phyloP scores from a whole-genome alignment of 441 rosid species.

The Manihot esculenta region DNA sequence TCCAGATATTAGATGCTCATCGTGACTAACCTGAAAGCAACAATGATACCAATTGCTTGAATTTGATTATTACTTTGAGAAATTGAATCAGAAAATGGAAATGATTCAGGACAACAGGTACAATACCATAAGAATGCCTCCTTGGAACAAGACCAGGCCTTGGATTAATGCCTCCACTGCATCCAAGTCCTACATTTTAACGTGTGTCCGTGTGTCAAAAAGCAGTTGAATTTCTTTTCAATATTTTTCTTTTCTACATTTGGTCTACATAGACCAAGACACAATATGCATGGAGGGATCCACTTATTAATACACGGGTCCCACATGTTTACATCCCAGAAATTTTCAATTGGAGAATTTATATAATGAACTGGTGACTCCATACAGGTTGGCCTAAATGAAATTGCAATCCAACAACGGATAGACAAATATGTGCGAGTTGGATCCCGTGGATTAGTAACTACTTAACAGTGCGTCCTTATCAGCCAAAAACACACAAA shows the following conservation, averaged over 20 bases:
- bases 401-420: too few species aligned
- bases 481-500: background rate
- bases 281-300: too few species aligned
- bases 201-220: background rate
- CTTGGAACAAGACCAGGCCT: slow-evolving; percentile 97
- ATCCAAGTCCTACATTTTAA: slow-evolving; percentile 77
- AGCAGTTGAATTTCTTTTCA: background rate
- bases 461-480: too few species aligned
- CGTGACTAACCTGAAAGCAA: slow-evolving; percentile 87
- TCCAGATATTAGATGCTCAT: slow-evolving; percentile 92
- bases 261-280: too few species aligned
- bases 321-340: too few species aligned
- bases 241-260: background rate
- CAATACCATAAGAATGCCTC: slow-evolving; percentile 92
- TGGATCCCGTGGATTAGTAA: too few species aligned
- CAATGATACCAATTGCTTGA: background rate
- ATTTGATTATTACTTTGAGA: background rate
- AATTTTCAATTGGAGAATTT: too few species aligned
- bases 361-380: too few species aligned
- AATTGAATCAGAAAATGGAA: background rate
- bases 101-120: background rate
- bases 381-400: too few species aligned
- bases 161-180: slow-evolving; percentile 98
- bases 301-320: too few species aligned
- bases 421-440: too few species aligned